Conservation (phyloP, 2,329 filamentous ascomycete genomes). For the Nothomitra cinnamomea region DNA sequence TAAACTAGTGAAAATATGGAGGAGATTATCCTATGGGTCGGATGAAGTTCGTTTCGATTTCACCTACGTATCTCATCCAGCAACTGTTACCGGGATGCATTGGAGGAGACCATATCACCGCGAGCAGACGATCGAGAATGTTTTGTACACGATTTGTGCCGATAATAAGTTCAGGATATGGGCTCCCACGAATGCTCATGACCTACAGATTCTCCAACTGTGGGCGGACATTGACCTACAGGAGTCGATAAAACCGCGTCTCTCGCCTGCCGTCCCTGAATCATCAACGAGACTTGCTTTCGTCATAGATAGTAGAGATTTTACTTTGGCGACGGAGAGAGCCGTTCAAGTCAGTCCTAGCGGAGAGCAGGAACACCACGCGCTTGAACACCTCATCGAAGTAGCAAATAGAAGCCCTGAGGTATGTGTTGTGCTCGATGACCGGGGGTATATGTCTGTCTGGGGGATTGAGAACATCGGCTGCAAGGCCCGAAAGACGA, state of each 20-base stretch:
- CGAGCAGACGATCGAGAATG: slow-evolving; percentile 67
- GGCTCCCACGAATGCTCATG: slow-evolving; percentile 57
- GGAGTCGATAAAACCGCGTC: slow-evolving; percentile 46
- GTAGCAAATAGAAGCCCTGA: slow-evolving; percentile 75
- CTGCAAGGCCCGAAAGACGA: slow-evolving; percentile 44
- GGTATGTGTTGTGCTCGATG: slow-evolving; percentile 71
- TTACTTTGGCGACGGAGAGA: slow-evolving; percentile 58
- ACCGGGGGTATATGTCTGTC: slow-evolving; percentile 70
- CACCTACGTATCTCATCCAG: slow-evolving; percentile 73
- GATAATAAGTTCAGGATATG: slow-evolving; percentile 73
- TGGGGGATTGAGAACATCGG: slow-evolving; percentile 85
- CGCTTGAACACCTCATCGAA: slow-evolving; percentile 69
- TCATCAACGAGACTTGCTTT: slow-evolving; percentile 49
- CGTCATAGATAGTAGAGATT: slow-evolving; percentile 66
- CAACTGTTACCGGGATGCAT: slow-evolving; percentile 61
- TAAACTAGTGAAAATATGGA: slow-evolving; percentile 81
- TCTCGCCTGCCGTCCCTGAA: slow-evolving; percentile 22
- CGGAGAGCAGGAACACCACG: slow-evolving; percentile 46
- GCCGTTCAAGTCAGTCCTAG: slow-evolving; percentile 48
- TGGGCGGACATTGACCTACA: slow-evolving; percentile 69
- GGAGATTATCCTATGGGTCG: slow-evolving; percentile 64
- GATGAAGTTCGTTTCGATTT: slow-evolving; percentile 81
- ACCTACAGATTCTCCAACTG: slow-evolving; percentile 54
- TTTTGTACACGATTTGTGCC: slow-evolving; percentile 74
- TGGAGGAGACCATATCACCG: slow-evolving; percentile 68